Evolutionary conservation across 176 grass and related monocot genomes (phyloP), one percentile per base, ranked within the genome.

Genomic region (Musa troglodytarum): DNA sequence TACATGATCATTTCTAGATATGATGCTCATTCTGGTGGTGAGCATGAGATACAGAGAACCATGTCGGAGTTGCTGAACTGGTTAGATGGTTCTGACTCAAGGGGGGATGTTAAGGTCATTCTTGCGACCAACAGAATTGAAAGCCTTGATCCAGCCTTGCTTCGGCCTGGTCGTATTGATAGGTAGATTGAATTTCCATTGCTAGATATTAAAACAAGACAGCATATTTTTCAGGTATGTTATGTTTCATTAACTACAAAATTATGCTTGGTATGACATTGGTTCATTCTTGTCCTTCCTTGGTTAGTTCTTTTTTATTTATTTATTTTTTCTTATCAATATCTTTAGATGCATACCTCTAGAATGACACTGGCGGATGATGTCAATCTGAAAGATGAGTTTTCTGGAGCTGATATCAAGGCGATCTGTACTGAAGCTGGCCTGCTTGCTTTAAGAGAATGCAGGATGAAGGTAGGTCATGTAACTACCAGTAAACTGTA

Each of bases 21-120:
- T 74, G 72, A 74, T 74, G 72, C 72, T 28, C 72, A 74, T 74
- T 74, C 72, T 74, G 72, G 72, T 34, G 72, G 72, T 55, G 53
- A 74, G 50, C 72, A 53, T 74, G 72, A 74, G 56, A 74, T 57
- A 74, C 53, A 74, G 23, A 74, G 72, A 34, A 74, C 72, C 16
- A 74, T 74, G 72, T 26, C 57, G 23, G 53, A 74, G 53, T 74
- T 74, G 53, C 53, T 74, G 25, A 74, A 74, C 52, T 22, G 56
- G 72, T 34, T 74, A 19, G 22, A 74, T 74, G 72, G 72, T 54
- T 74, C 43, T 56, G 72, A 74, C 21, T 74, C 72, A 74, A 58
- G 72, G 10, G 72, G 72, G 10, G 72, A 74, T 74, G 72, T 74
- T 17, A 58, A 74, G 14, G 72, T 74, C 53, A 74, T 74, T 29